Conservation (phyloP, 768 basidiomycete genomes). For the Serendipita indica region DNA sequence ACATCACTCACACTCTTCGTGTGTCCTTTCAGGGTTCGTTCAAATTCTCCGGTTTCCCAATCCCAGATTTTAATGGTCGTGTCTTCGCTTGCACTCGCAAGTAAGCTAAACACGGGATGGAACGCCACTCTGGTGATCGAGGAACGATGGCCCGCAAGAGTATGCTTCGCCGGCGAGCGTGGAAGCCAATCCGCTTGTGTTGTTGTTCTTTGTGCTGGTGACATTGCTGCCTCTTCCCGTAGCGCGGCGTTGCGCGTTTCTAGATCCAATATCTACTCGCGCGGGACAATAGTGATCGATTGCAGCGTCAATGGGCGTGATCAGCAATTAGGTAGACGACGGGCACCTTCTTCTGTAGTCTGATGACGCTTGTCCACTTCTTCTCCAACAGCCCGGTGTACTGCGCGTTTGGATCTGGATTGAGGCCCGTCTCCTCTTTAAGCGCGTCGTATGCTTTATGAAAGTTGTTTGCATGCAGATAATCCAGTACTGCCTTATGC, state of each 20-base stretch:
- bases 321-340: not conserved
- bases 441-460: constrained; percentile 6
- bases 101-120: constrained; percentile 68
- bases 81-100: constrained; percentile 81
- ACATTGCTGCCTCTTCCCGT: constrained; percentile 51
- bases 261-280: constrained; percentile 80
- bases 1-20: constrained; percentile 79
- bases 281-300: constrained; percentile 9
- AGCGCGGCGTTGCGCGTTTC: constrained; percentile 68
- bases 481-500: constrained; percentile 3
- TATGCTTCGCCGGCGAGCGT: constrained; percentile 64
- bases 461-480: constrained; percentile 7
- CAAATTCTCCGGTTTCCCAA: constrained; percentile 90
- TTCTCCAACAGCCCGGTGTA: constrained; percentile 82
- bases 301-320: not conserved
- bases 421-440: constrained; percentile 34
- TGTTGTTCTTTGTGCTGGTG: constrained; percentile 16
- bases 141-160: constrained; percentile 59
- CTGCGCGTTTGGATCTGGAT: constrained; percentile 75
- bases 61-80: constrained; percentile 90
- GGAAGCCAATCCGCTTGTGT: constrained; percentile 74
- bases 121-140: constrained; percentile 70
- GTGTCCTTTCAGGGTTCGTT: constrained; percentile 82
- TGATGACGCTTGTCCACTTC: constrained; percentile 96
- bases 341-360: constrained; percentile 81